A percentile compares a stretch with the other conserved stretches of the same genome.
Evolutionary conservation across 768 basidiomycete species (phyloP).

Genomic region (Phylloporus scabripes): DNA sequence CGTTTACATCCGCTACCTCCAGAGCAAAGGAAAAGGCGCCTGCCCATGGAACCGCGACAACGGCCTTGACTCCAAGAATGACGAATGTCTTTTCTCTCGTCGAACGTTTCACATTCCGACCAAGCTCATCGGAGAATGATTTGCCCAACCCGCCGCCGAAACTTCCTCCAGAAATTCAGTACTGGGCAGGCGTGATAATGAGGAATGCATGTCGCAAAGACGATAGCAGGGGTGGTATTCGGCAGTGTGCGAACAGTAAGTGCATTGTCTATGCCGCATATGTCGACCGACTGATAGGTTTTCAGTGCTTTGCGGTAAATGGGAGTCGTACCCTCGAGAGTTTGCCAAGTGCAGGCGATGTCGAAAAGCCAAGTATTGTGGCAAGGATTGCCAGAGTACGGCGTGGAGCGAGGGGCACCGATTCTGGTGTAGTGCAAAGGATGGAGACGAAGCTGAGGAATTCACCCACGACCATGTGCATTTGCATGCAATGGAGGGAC

Average conservation of each 20-base stretch:
- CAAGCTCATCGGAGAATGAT: slow-evolving; percentile 74
- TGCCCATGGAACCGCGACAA: slow-evolving; percentile 19
- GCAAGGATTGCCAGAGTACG: slow-evolving; percentile 93
- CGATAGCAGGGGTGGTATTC: slow-evolving; percentile 83
- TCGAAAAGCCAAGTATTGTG: slow-evolving; percentile 97
- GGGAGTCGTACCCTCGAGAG: slow-evolving; percentile 90
- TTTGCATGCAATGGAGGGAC: slow-evolving; percentile 7
- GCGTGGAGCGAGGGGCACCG: slow-evolving; percentile 97
- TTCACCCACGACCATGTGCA: slow-evolving; percentile 26
- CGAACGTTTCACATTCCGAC: slow-evolving; percentile 93
- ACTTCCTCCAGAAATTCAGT: slow-evolving; percentile 87
- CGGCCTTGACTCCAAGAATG: slow-evolving; percentile 36
- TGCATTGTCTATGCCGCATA: slow-evolving; percentile 12
- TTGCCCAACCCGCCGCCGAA: slow-evolving; percentile 63
- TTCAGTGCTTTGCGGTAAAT: slow-evolving; percentile 87
- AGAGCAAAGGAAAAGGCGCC: slow-evolving; percentile 42
- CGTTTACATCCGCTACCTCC: slow-evolving; percentile 37
- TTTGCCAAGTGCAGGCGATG: slow-evolving; percentile 97
- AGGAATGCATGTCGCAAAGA: slow-evolving; percentile 98
- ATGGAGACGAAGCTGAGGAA: slow-evolving; percentile 41
- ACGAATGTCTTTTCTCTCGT: slow-evolving; percentile 96
- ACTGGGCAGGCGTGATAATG: slow-evolving; percentile 99
- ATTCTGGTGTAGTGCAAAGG: slow-evolving; percentile 83
- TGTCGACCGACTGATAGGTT: slow-evolving; percentile 1
- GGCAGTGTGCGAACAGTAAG: slow-evolving; percentile 96